phyloP scores from a whole-genome alignment of 208 protist genomes.

The Blastocrithidia nonstop region DNA sequence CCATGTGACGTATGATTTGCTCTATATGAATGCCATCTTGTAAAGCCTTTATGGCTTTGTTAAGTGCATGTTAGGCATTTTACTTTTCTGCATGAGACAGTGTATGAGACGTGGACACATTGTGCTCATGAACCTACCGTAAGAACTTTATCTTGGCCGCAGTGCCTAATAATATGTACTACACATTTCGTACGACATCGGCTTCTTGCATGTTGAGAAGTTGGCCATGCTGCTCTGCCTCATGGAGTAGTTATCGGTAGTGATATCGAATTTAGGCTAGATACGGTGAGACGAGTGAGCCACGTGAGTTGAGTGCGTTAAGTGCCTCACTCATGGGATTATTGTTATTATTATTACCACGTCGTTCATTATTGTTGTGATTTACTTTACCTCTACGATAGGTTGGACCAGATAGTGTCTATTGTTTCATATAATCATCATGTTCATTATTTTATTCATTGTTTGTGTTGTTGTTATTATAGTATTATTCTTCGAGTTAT shows the following conservation, averaged over 20 bases:
- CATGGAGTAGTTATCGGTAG: slow-evolving; percentile 18
- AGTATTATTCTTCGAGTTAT: not conserved
- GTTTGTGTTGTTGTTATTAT: not conserved
- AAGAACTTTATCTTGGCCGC: slow-evolving; percentile 8
- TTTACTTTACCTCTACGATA: too few relatives aligned
- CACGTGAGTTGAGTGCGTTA: not conserved
- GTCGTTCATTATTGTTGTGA: not conserved
- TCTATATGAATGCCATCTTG: slow-evolving; percentile 4
- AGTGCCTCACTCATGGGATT: not conserved
- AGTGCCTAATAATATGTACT: slow-evolving; percentile 13
- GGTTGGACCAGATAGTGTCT: too few relatives aligned
- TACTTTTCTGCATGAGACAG: not conserved
- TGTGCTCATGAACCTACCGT: slow-evolving; percentile 4
- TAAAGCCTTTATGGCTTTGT: slow-evolving; percentile 5
- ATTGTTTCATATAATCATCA: not conserved
- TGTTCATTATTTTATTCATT: not conserved
- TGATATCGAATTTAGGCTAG: slow-evolving; percentile 38
- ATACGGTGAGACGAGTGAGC: slow-evolving; percentile 12
- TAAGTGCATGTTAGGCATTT: slow-evolving; percentile 5
- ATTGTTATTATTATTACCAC: not conserved
- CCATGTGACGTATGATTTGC: slow-evolving; percentile 3
- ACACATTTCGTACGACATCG: slow-evolving; percentile 25
- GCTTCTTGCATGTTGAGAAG: slow-evolving; percentile 27
- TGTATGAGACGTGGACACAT: not conserved
- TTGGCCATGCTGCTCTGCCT: slow-evolving; percentile 15